Evolutionary conservation across 805 yeast genomes (phyloP).

Genomic region (Metschnikowia proteae): DNA sequence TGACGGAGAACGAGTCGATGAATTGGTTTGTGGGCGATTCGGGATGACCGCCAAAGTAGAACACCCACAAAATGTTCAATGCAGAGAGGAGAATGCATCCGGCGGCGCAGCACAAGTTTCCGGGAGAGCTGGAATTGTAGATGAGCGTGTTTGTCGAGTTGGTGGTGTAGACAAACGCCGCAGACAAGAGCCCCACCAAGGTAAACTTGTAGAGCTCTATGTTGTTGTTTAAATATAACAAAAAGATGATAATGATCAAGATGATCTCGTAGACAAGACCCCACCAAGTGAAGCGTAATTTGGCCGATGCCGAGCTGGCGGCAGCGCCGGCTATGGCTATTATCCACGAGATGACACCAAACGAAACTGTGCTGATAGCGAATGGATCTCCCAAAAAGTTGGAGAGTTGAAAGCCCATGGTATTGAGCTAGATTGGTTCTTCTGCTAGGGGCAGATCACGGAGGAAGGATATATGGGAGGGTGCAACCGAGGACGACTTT

Average conservation of each 20-base stretch:
- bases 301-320: slow-evolving; percentile 31
- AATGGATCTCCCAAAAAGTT: slow-evolving; percentile 80
- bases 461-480: not conserved
- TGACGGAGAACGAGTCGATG: slow-evolving; percentile 76
- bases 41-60: slow-evolving; percentile 87
- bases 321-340: slow-evolving; percentile 86
- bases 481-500: not conserved
- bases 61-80: slow-evolving; percentile 78
- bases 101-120: slow-evolving; percentile 83
- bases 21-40: slow-evolving; percentile 82
- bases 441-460: not conserved
- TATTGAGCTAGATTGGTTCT: not conserved
- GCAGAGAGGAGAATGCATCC: slow-evolving; percentile 84
- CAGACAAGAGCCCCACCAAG: slow-evolving; percentile 53
- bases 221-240: slow-evolving; percentile 55
- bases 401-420: slow-evolving; percentile 38
- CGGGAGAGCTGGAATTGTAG: slow-evolving; percentile 55
- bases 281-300: slow-evolving; percentile 96
- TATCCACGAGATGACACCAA: slow-evolving; percentile 78
- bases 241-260: slow-evolving; percentile 47
- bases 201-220: slow-evolving; percentile 66
- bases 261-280: slow-evolving; percentile 78
- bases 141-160: slow-evolving; percentile 79
- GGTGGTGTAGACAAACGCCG: slow-evolving; percentile 81
- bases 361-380: slow-evolving; percentile 74